phyloP scores from a whole-genome alignment of 2,329 filamentous ascomycete genomes.

The Colletotrichum theobromicola region DNA sequence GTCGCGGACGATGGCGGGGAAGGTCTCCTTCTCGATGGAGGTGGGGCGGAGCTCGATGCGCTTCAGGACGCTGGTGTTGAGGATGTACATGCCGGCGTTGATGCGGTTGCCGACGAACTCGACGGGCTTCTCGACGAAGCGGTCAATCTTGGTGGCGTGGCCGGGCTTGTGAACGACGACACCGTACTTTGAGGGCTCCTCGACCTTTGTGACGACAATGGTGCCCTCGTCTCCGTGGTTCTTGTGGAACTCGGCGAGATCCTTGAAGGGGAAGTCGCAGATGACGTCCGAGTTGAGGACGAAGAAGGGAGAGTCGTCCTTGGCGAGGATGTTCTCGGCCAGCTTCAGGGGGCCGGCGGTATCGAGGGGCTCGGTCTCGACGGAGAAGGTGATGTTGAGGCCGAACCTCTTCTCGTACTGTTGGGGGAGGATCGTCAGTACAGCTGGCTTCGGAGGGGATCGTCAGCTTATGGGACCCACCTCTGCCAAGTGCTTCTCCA shows the following conservation, averaged over 20 bases:
- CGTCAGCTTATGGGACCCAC: slow-evolving; percentile 51
- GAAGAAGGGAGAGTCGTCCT: slow-evolving; percentile 95
- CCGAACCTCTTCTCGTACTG: slow-evolving; percentile 91
- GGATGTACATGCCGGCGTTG: slow-evolving; percentile 97
- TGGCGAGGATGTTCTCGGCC: slow-evolving; percentile 87
- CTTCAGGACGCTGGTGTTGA: slow-evolving; percentile 88
- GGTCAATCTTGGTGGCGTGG: slow-evolving; percentile 90
- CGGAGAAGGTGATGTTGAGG: slow-evolving; percentile 95
- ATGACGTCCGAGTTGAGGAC: slow-evolving; percentile 98
- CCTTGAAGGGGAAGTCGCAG: slow-evolving; percentile 94
- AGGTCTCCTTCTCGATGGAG: slow-evolving; percentile 98
- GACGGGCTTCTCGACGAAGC: slow-evolving; percentile 99
- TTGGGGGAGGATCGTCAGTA: slow-evolving; percentile 18
- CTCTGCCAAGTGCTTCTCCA: slow-evolving; percentile 92
- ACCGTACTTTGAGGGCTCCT: slow-evolving; percentile 98
- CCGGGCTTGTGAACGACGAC: slow-evolving; percentile 97
- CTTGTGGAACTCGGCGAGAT: slow-evolving; percentile 92
- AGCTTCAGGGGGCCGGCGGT: slow-evolving; percentile 96
- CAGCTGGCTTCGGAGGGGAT: neutral
- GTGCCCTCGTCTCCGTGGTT: slow-evolving; percentile 93
- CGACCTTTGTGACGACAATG: slow-evolving; percentile 98
- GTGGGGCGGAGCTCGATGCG: slow-evolving; percentile 96
- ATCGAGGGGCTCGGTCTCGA: slow-evolving; percentile 93
- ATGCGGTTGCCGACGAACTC: slow-evolving; percentile 99
- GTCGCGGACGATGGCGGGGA: slow-evolving; percentile 90